Base-by-base conservation (phyloP, 2,329 filamentous ascomycete species). In the Calonectria honghensis region DNA sequence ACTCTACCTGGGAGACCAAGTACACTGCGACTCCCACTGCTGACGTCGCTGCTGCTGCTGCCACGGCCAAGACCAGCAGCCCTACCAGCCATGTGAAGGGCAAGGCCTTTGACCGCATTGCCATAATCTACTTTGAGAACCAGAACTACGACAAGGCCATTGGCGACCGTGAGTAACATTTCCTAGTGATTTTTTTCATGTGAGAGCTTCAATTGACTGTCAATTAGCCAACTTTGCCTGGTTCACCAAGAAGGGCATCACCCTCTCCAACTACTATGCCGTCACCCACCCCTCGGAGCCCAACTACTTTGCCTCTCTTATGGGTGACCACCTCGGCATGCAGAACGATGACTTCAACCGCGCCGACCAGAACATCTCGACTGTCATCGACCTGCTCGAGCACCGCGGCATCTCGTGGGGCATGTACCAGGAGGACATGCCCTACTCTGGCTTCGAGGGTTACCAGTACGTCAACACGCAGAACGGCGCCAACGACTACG, bases 71-170 rank as follows among this genome's bases (percentile, higher is more conserved):
- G 81, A 92, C 92, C 1, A 85, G 86, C 75, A 91, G 90, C 75
- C 91, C 92, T 2, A 91, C 89, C 39, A 92, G 89, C 82, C 82
- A 91, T 79, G 91, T 96, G 67, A 89, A 91, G 81, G 95, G 95
- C 75, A 91, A 93, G 81, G 91, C 89, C 0, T 96, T 96, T 81
- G 90, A 95, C 82, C 91, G 94, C 20, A 92, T 95, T 76, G 91
- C 92, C 63, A 90, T 92, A 67, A 92, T 96, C 82, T 96, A 94
- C 93, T 88, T 95, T 59, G 94, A 96, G 86, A 96, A 96, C 82
- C 94, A 92, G 61, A 90, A 92, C 83, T 96, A 91, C 76, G 88
- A 91, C 57, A 90, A 92, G 79, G 92, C 94, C 2, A 87, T 88
- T 52, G 90, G 88, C 5, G 93, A 96, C 82, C 88, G 89, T 91